Percentiles rank a stretch among this genome's conserved stretches.
Conservation (phyloP, 495 filamentous ascomycete species). For the Corynascus novoguineensis region DNA sequence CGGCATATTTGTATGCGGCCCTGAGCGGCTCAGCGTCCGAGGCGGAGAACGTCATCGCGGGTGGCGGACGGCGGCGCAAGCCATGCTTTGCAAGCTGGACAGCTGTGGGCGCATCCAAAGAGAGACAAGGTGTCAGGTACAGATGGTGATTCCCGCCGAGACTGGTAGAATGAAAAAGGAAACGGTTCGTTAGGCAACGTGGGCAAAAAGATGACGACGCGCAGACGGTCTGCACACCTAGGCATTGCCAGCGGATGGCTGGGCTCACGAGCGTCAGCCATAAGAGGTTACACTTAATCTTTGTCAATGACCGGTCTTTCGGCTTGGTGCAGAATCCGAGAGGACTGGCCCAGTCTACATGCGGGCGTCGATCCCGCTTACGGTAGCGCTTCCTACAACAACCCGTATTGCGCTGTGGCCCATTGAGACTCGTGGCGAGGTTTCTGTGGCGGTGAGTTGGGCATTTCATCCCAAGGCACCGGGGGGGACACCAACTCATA, state of each 20-base stretch:
- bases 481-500: not conserved
- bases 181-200: not conserved
- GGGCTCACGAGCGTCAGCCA: not conserved
- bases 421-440: not conserved
- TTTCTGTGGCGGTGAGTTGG: conserved; percentile 4
- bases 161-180: not conserved
- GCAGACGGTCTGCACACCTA: not conserved
- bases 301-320: conserved; percentile 1
- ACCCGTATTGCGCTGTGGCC: not conserved
- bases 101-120: not conserved
- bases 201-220: not conserved
- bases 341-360: conserved; percentile 7
- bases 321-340: not conserved
- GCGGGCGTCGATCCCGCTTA: conserved; percentile 1
- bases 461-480: not conserved
- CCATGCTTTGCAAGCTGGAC: not conserved
- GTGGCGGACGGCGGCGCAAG: not conserved
- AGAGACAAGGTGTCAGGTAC: not conserved
- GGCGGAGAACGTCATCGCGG: conserved; percentile 6
- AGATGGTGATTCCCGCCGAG: not conserved
- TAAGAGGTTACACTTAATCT: conserved; percentile 3
- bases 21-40: not conserved
- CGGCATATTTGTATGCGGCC: not conserved
- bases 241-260: not conserved
- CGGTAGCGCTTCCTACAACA: not conserved